A percentile compares a stretch with the other conserved stretches of the same genome.
phyloP scores from a whole-genome alignment of 495 filamentous ascomycete species.

The Astrocystis sublimbata region DNA sequence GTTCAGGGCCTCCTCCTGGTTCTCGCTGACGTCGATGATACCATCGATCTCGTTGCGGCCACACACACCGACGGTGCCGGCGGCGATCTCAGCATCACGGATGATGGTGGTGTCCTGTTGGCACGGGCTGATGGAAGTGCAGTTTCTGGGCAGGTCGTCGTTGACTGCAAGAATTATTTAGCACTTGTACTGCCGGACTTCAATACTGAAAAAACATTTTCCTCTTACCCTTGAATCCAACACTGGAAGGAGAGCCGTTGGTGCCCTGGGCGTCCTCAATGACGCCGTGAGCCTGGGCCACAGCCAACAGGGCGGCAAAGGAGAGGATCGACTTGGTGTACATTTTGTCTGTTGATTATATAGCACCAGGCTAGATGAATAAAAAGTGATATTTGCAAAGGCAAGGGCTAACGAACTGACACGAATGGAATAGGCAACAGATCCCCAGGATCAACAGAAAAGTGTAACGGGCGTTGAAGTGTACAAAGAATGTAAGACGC shows the following conservation, averaged over 20 bases:
- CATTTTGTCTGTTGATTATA: conserved; percentile 26
- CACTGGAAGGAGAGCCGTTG: conserved; percentile 38
- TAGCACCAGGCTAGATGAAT: conserved; percentile 11
- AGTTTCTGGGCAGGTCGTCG: conserved; percentile 44
- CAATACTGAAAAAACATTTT: background rate
- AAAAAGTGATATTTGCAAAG: conserved; percentile 14
- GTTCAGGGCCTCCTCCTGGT: conserved; percentile 51
- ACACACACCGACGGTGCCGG: conserved; percentile 50
- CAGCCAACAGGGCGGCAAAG: conserved; percentile 38
- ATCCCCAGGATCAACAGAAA: conserved; percentile 37
- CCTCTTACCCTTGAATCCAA: conserved; percentile 44
- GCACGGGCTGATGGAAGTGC: conserved; percentile 54
- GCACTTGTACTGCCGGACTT: background rate
- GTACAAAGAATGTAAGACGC: background rate
- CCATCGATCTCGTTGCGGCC: conserved; percentile 52
- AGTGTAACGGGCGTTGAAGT: conserved; percentile 31
- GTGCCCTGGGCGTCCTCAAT: conserved; percentile 45
- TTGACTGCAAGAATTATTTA: background rate
- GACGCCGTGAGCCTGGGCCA: conserved; percentile 44
- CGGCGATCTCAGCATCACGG: conserved; percentile 50
- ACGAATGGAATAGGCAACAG: conserved; percentile 34
- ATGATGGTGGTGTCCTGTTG: conserved; percentile 56
- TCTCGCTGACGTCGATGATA: conserved; percentile 57
- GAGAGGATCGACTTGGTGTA: conserved; percentile 33
- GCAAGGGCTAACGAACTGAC: conserved; percentile 35